Evolutionary conservation across 140 eudicot species (phyloP), one percentile per base, ranked within the genome.

Genomic region (Oenanthe javanica): DNA sequence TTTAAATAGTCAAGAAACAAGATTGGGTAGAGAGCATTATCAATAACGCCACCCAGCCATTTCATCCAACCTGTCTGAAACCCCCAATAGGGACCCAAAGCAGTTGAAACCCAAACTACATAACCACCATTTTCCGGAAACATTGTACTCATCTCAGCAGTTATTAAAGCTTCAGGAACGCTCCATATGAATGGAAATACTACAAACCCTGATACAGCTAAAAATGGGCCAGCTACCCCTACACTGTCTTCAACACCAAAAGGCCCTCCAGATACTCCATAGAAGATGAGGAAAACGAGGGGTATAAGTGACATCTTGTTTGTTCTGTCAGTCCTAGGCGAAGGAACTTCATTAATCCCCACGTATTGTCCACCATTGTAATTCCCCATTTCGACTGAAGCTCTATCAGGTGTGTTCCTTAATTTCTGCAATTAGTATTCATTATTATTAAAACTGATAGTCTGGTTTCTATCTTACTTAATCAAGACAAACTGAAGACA

Each of bases 311-410:
- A 74, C 19, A 74, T 42, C 49, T 47, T 74, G 1, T 49, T 74
- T 45, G n/a, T 25, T 40, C 31, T n/a, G 59, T 11, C 78, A 21
- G 43, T 18, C 21, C 59, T 74, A 46, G 78, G 78, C 4, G 18
- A 74, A 47, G 78, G 31, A 46, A n/a, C 59, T 74, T 74, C 78
- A 74, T 12, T 73, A 38, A 87, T 82, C 6, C 61, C 83, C 54
- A 82, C 79, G 78, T 87, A 82, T 69, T 49, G 69, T 19, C 71
- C 83, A 21, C 74, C 85, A 63, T 19, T 57, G 77, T 51, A 18
- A 3, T 80, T 85, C 51, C 86, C 85, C 90, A 84, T 87, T 54
- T 79, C 59, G n/a, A 74, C 52, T 0, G 83, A 72, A 42, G 82
- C 61, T 80, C 81, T 72, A 77, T 49, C 66, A 31, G 48, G 81